Evolutionary conservation across 2,329 filamentous ascomycete species (phyloP), one percentile per base, ranked within the genome.

Genomic region (Harringtonia lauricola): DNA sequence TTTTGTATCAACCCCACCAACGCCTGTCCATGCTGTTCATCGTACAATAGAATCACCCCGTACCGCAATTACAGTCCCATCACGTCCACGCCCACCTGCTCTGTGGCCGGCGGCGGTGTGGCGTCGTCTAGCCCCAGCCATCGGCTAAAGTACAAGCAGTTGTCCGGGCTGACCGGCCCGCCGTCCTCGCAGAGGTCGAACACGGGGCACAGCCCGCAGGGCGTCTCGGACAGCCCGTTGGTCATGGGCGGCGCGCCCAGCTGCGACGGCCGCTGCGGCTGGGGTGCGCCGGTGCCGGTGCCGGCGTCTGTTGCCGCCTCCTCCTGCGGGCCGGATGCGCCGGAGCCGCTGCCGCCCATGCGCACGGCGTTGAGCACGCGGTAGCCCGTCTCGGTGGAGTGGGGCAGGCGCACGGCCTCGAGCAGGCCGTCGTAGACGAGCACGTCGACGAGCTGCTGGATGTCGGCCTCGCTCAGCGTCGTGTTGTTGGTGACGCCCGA

Each of bases 131-230:
- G 55, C 1, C 67, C 73, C 37, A 95, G 63, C 92, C 92, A 98
- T 42, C 81, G 76, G 50, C 84, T 76, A 57, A 94, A 95, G 59
- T 98, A 98, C 43, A 87, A 83, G 62, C 92, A 98, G 41, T 83
- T 94, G 51, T 79, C 83, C 0, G 90, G 86, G 55, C 83, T 94
- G 19, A 98, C 87, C 0, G 88, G 86, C 0, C 90, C 90, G 8
- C 87, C 88, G 48, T 94, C 86, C 51, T 86, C 83, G 59, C 92
- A 98, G 2, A 96, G 72, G 46, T 92, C 83, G 59, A 95, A 95
- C 3, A 95, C 90, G 0, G 92, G 92, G 61, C 92, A 98, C 44
- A 79, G 74, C 2, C 90, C 89, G 61, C 92, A 98, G 1, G 92
- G 92, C 3, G 83, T 81, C 60, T 95, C 88, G 2, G 86, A 94